Evolutionary conservation across 2,329 filamentous ascomycete genomes (phyloP).

Genomic region (Ascochyta fabae): DNA sequence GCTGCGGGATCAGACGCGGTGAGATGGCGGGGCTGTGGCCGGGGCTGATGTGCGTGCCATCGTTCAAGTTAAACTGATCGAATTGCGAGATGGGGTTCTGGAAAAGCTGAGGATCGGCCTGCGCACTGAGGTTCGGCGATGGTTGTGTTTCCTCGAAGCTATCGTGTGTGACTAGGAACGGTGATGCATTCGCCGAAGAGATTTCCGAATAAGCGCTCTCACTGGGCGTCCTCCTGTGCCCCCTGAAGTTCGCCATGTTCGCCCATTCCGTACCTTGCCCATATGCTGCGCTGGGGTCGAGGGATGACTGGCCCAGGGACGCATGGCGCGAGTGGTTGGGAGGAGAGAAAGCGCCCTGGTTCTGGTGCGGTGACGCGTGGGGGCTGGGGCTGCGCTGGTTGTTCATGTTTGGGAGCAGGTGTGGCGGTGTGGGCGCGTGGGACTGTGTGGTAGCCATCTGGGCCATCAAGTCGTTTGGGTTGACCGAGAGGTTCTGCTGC

Average conservation of each 20-base stretch:
- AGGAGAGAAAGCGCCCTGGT: slow-evolving; percentile 59
- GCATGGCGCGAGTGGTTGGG: slow-evolving; percentile 63
- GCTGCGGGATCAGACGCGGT: slow-evolving; percentile 71
- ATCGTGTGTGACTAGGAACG: slow-evolving; percentile 78
- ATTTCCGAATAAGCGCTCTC: slow-evolving; percentile 81
- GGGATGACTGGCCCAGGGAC: slow-evolving; percentile 51
- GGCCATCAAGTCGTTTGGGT: slow-evolving; percentile 56
- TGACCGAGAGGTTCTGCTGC: slow-evolving; percentile 52
- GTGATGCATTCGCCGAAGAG: slow-evolving; percentile 82
- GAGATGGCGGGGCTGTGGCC: slow-evolving; percentile 75
- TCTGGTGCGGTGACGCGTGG: slow-evolving; percentile 60
- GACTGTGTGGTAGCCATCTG: slow-evolving; percentile 60
- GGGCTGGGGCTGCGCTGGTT: slow-evolving; percentile 61
- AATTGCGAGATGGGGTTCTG: slow-evolving; percentile 76
- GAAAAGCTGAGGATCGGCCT: slow-evolving; percentile 74
- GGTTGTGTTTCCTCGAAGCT: slow-evolving; percentile 78
- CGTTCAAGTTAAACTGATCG: slow-evolving; percentile 75
- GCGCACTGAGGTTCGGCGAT: slow-evolving; percentile 79
- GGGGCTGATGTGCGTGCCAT: slow-evolving; percentile 61
- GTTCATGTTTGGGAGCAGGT: slow-evolving; percentile 61
- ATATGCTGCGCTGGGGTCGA: slow-evolving; percentile 68
- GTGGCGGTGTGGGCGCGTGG: slow-evolving; percentile 61
- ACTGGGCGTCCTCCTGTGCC: slow-evolving; percentile 85
- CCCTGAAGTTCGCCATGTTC: slow-evolving; percentile 69
- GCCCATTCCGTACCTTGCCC: slow-evolving; percentile 66